Evolutionary conservation across 331 rosid genomes (phyloP), one percentile per base, ranked within the genome.

Genomic region (Prunus yedoensis): DNA sequence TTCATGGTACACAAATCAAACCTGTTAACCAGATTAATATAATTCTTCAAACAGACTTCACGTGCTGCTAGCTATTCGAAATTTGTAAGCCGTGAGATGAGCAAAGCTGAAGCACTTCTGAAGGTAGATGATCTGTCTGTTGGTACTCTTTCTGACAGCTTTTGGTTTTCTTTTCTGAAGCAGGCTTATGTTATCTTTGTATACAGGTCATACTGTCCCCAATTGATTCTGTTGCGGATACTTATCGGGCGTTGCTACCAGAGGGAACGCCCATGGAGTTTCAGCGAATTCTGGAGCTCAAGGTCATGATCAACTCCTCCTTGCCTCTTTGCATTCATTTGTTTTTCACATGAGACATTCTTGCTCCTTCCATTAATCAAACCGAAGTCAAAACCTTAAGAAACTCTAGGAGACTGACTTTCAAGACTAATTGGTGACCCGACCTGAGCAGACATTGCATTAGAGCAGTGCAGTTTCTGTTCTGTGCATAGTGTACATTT

Each of bases 191-290:
- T 72, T 43, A 10, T 12, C 12, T 67, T 28, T 11, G 57, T 52
- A 12, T 70, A 51, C 82, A 94, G 99, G 99, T 94, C 80, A 94
- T 94, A 85, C 86, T 89, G 59, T 94, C 99, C 59, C 99, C 99
- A 2, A 83, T 89, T 70, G 99, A 94, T 80, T 94, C 97, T 71
- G 99, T 94, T 57, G 99, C 97, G 2, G 96, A 90, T 83, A 94
- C 99, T 38, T 94, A 92, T 76, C 91, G 97, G 52, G 99, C 99
- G 17, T 81, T 94, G 82, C 92, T 94, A 70, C 97, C 99, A n/a
- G 99, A 94, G 87, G 99, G 99, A 80, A 94, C 99, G 32, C 96
- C 96, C 12, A 94, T 94, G 97, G 97, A 94, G 74, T 94, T 94
- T 85, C 99, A 94, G 83, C 85, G 97, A 71, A 92, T 94, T 82